These are phyloP conservation scores for Cyberlindnera amylophila DNA, from an alignment of 805 yeast genomes.

Conservation along the genomic window DNA sequence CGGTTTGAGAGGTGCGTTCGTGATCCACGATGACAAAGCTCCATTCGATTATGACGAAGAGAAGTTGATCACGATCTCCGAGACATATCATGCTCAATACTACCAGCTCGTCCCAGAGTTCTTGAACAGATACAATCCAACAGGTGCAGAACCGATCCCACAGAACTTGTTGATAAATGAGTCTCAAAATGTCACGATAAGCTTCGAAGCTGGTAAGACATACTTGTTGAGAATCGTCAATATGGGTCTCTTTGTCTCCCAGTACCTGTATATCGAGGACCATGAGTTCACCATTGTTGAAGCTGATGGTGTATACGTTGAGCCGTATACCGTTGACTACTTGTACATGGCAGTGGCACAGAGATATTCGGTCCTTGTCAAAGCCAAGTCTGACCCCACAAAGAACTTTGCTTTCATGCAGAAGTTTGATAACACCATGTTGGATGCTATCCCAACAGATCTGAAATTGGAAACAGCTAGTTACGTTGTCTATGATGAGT, in stretches of 20 bases:
- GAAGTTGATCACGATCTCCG: conserved; percentile 51
- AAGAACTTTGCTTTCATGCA: conserved; percentile 61
- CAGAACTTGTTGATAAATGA: conserved; percentile 64
- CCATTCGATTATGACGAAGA: conserved; percentile 67
- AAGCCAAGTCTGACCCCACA: conserved; percentile 42
- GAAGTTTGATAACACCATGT: conserved; percentile 59
- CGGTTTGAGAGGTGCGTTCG: conserved; percentile 67
- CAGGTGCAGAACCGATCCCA: conserved; percentile 84
- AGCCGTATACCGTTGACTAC: conserved; percentile 52
- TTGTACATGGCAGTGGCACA: conserved; percentile 77
- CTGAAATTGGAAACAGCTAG: conserved; percentile 53
- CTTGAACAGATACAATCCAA: conserved; percentile 66
- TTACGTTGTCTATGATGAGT: conserved; percentile 47
- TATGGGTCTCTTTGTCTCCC: conserved; percentile 71
- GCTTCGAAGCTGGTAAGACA: conserved; percentile 55
- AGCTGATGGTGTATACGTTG: conserved; percentile 67
- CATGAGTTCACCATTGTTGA: conserved; percentile 71
- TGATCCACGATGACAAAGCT: conserved; percentile 49
- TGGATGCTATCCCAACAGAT: conserved; percentile 62
- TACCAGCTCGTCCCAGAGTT: conserved; percentile 44
- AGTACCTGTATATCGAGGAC: conserved; percentile 62
- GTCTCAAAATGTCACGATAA: conserved; percentile 50
- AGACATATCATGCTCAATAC: conserved; percentile 59
- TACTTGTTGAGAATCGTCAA: conserved; percentile 63
- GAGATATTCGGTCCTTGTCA: conserved; percentile 66